Evolutionary conservation across 163 green algal species (phyloP), one percentile per base, ranked within the genome.

Genomic region (Smithsoniella earleae): DNA sequence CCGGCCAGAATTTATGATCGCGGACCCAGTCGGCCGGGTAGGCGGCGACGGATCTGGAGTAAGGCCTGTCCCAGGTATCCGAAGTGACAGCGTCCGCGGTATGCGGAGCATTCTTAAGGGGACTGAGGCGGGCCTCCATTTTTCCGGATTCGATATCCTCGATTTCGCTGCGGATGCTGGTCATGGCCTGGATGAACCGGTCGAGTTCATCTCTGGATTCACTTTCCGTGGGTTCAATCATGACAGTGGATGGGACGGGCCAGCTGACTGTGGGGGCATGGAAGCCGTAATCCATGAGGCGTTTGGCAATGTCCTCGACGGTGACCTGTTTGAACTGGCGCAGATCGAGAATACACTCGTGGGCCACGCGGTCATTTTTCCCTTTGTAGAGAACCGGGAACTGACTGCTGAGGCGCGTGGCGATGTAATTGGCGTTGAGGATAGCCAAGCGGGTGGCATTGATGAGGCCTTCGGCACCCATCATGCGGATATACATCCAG

Each of bases 271-370:
- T 99, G 55, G 95, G 95, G 0, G 91, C 87, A 77, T 99, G 95
- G 86, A 92, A 99, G 66, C 95, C 95, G 80, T 97, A 99, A 85
- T 99, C 95, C 36, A 98, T 97, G 33, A 99, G 82, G 10, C 95
- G 86, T 89, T 99, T 99, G 75, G 95, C 92, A 45, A 99, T 89
- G 81, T 99, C 95, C 84, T 97, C 92, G 1, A 89, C 79, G 83
- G 96, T 90, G 20, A 99, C 88, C 3, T 87, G 79, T 85, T 95
- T 87, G 54, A 96, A 82, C 16, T 79, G 84, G 28, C 94, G 82
- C 72, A 96, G 81, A 82, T 99, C 95, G 31, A 99, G 75, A 81
- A 99, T 99, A 86, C 98, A 99, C 88, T 99, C 95, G 79, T 99
- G 95, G 2, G 95, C 95, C 81, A 87, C 95, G 3, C 93, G 98